phyloP scores from a whole-genome alignment of 164 flowering plant species.

The Brasenia schreberi region DNA sequence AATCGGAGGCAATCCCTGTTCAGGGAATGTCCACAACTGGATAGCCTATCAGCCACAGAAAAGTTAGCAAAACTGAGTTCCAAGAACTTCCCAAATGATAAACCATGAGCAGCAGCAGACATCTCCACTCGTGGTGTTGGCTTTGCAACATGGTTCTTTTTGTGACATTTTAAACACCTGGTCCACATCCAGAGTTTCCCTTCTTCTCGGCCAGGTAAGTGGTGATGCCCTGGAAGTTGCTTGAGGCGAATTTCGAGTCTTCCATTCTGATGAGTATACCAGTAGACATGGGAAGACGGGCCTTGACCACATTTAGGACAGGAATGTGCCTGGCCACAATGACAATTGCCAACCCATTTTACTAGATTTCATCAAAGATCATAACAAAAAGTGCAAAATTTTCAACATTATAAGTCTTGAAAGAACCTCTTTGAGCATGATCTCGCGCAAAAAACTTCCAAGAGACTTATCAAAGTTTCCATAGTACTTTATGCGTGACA shows the following conservation, averaged over 20 bases:
- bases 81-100: slow-evolving; percentile 92
- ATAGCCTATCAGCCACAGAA: slow-evolving; percentile 20
- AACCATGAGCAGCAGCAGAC: slow-evolving; percentile 48
- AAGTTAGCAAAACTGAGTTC: slow-evolving; percentile 64
- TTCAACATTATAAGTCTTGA: not conserved
- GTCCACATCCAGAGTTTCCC: slow-evolving; percentile 99
- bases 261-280: slow-evolving; percentile 62
- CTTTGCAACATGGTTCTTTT: slow-evolving; percentile 22
- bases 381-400: not conserved
- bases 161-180: slow-evolving; percentile 64
- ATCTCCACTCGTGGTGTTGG: slow-evolving; percentile 63
- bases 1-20: slow-evolving; percentile 57
- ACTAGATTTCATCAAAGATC: too few relatives aligned
- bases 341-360: not conserved
- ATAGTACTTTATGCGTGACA: slow-evolving; percentile 84
- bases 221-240: slow-evolving; percentile 23
- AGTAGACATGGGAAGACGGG: slow-evolving; percentile 63
- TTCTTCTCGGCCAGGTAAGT: slow-evolving; percentile 67
- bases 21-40: slow-evolving; percentile 72
- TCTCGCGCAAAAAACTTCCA: slow-evolving; percentile 55
- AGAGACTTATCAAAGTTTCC: slow-evolving; percentile 76
- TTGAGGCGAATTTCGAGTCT: slow-evolving; percentile 62
- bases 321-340: slow-evolving; percentile 33
- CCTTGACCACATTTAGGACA: slow-evolving; percentile 55
- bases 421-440: slow-evolving; percentile 72